Evolutionary conservation across 768 basidiomycete species (phyloP), one percentile per base, ranked within the genome.

Genomic region (Nidula microcarpa): DNA sequence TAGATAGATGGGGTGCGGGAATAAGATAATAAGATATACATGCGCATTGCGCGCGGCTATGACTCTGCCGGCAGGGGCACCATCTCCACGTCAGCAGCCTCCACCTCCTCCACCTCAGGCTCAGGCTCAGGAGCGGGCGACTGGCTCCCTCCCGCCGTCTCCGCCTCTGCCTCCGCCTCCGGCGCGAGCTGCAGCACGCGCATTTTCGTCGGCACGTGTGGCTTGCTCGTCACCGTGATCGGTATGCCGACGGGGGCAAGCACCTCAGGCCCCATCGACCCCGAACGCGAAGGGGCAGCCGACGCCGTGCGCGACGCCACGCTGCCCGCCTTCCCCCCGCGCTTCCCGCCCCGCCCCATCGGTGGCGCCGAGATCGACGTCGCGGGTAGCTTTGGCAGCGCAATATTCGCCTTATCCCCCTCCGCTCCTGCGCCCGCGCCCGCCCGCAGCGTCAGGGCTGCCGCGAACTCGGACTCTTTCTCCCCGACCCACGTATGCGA

Each of bases 401-500:
- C 57, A 6, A 75, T 62, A 36, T 58, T 56, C 47, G 53, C 43
- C 50, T 69, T 71, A n/a, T 67, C 68, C n/a, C 71, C 73, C n/a
- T 56, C 62, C 9, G 61, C 47, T 49, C 67, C 67, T 14, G 60
- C 59, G 41, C 62, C 61, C 43, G 70, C 65, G 6, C 62, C 66
- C 34, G 60, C 59, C 23, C 23, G 23, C 13, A 65, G 55, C 17
- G 70, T 68, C 17, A 67, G 50, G 30, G 70, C 66, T 23, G 68
- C 59, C 6, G 84, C 79, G 53, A 78, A 84, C 48, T 86, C 79
- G 8, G 87, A 89, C 49, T 90, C 87, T 65, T 88, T 90, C 55
- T 85, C 85, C 18, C 89, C 90, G n/a, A 89, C 87, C 89, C 89
- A 92, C n/a, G 86, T 70, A 33, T 78, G 79, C 5, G 83, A 71